These are phyloP conservation scores for Gentiana macrophylla DNA, from an alignment of 257 asterid species.

Conservation along the genomic window DNA sequence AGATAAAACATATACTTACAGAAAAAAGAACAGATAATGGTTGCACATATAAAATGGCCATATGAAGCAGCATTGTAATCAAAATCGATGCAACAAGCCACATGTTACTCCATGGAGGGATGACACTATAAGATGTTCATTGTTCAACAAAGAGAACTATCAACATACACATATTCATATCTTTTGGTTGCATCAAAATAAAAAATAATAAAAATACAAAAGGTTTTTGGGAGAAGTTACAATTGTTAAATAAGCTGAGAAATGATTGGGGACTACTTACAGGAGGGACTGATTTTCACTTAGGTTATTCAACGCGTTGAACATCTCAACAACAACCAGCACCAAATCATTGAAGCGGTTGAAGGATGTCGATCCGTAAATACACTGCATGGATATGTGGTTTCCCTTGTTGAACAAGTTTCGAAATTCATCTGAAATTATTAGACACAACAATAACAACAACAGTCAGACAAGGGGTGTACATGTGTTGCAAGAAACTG, in stretches of 20 bases:
- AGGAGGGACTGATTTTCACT: slow-evolving; percentile 96
- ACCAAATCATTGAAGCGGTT: slow-evolving; percentile 95
- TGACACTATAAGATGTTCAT: slow-evolving; percentile 38
- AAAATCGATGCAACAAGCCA: slow-evolving; percentile 94
- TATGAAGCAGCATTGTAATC: slow-evolving; percentile 86
- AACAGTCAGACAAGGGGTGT: neutral
- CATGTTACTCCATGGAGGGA: slow-evolving; percentile 96
- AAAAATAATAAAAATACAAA: too few relatives aligned
- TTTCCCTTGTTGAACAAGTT: slow-evolving; percentile 84
- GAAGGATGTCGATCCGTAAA: slow-evolving; percentile 90
- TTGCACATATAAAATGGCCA: slow-evolving; percentile 65
- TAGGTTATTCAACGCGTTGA: slow-evolving; percentile 94
- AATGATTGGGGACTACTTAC: slow-evolving; percentile 33
- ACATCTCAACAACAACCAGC: slow-evolving; percentile 98
- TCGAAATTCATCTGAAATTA: slow-evolving; percentile 70
- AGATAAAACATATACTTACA: slow-evolving; percentile 39
- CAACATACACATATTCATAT: neutral
- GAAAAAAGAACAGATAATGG: slow-evolving; percentile 92
- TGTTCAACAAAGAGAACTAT: slow-evolving; percentile 4
- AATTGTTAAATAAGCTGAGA: slow-evolving; percentile 3
- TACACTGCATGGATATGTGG: slow-evolving; percentile 63
- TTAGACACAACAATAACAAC: slow-evolving; percentile 7
- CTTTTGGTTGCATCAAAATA: too few relatives aligned
- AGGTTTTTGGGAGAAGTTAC: neutral
- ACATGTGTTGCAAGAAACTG: neutral